Percentiles rank a stretch among this genome's conserved stretches.
phyloP scores from a whole-genome alignment of 768 basidiomycete genomes.

The Dioszegia crocea region DNA sequence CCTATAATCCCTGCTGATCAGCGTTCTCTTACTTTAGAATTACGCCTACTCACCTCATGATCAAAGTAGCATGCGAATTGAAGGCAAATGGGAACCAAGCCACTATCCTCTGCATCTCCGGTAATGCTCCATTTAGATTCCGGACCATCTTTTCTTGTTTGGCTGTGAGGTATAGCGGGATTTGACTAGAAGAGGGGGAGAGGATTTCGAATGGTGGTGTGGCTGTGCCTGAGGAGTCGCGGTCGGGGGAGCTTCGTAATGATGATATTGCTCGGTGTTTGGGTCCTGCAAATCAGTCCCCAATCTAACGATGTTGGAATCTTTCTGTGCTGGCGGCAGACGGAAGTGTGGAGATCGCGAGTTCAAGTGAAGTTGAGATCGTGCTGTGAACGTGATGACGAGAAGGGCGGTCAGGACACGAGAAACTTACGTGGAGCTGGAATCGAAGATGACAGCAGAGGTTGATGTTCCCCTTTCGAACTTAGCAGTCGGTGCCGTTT shows the following conservation, averaged over 20 bases:
- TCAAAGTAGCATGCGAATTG: conserved; percentile 42
- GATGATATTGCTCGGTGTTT: not conserved
- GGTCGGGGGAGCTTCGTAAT: not conserved
- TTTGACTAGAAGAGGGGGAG: not conserved
- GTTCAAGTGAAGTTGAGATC: no score
- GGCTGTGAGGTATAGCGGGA: conserved; percentile 28
- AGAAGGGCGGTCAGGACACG: no score
- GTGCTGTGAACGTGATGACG: no score
- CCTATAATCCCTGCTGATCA: conserved; percentile 24
- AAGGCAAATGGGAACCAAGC: conserved; percentile 45
- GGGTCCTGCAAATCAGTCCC: not conserved
- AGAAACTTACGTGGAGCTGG: not conserved
- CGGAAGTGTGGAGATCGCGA: no score
- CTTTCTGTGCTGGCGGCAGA: no score
- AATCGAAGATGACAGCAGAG: not conserved
- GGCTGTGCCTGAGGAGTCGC: not conserved
- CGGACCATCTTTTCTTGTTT: conserved; percentile 31
- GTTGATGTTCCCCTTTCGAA: not conserved
- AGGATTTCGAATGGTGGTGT: conserved; percentile 2
- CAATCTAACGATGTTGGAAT: no score
- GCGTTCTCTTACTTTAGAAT: not conserved
- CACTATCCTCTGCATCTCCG: conserved; percentile 33
- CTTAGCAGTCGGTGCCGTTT: conserved; percentile 1
- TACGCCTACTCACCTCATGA: conserved; percentile 43
- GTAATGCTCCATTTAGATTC: conserved; percentile 28